Percentiles rank a stretch among this genome's conserved stretches.
phyloP scores from a whole-genome alignment of 2,329 filamentous ascomycete genomes.

The Exserohilum rostratum region DNA sequence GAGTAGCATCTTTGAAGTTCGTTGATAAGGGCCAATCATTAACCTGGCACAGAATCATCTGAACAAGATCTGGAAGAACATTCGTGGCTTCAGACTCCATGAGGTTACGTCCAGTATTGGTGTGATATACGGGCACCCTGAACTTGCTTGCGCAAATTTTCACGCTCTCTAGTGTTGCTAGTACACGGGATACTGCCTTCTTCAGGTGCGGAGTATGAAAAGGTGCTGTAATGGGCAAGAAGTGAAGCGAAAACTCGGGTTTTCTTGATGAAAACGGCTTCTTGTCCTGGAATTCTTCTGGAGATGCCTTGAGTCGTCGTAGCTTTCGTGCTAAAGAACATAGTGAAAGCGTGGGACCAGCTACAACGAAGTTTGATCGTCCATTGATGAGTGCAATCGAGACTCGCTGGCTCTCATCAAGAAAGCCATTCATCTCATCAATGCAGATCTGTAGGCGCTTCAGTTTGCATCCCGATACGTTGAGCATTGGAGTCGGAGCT shows the following conservation, averaged over 20 bases:
- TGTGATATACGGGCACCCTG: no score
- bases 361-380: conserved; percentile 37
- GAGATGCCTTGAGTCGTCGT: conserved; percentile 26
- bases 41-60: no score
- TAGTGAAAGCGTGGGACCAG: conserved; percentile 32
- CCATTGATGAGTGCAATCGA: conserved; percentile 39
- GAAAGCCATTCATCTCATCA: not conserved
- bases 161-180: no score
- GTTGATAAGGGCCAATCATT: conserved; percentile 1
- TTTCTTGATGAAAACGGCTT: conserved; percentile 15
- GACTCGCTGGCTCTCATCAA: conserved; percentile 18
- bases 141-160: no score
- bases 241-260: conserved; percentile 39
- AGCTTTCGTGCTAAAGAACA: not conserved
- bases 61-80: no score
- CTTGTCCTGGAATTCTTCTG: conserved; percentile 23
- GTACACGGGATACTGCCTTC: no score
- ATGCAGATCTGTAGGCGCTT: not conserved
- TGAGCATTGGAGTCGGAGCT: conserved; percentile 39
- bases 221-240: conserved; percentile 51
- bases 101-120: no score
- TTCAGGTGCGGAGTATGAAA: conserved; percentile 50
- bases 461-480: conserved; percentile 19
- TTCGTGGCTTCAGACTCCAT: no score
- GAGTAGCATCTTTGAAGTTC: conserved; percentile 18